Evolutionary conservation across 805 yeast species (phyloP).

Genomic region (Sugiyamaella smithiae): DNA sequence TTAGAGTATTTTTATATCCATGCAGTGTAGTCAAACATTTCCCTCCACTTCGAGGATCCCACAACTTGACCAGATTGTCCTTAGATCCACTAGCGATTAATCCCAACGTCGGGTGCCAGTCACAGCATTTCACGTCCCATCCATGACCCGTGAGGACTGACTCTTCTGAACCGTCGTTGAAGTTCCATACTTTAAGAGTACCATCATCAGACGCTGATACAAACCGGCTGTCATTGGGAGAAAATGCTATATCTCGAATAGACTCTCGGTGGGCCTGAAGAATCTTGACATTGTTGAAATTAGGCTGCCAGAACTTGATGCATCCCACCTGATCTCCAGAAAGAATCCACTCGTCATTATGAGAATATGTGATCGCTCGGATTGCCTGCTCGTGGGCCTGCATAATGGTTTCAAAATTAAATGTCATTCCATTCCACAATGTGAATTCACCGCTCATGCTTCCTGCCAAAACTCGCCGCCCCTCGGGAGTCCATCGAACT

Average conservation of each 20-base stretch:
- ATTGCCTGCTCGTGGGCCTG: conserved; percentile 97
- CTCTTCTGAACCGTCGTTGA: conserved; percentile 86
- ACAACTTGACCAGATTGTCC: conserved; percentile 85
- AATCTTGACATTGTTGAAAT: conserved; percentile 82
- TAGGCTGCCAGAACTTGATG: conserved; percentile 96
- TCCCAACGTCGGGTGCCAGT: conserved; percentile 93
- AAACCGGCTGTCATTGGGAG: conserved; percentile 87
- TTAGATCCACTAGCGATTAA: conserved; percentile 90
- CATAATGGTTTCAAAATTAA: conserved; percentile 95
- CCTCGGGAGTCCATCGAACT: conserved; percentile 96
- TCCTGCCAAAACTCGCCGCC: conserved; percentile 83
- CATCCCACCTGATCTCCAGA: conserved; percentile 92
- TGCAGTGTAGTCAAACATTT: conserved; percentile 75
- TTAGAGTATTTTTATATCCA: conserved; percentile 93
- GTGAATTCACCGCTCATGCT: conserved; percentile 94
- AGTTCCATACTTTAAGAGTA: conserved; percentile 88
- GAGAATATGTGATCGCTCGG: conserved; percentile 73
- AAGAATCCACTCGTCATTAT: conserved; percentile 89
- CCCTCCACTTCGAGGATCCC: conserved; percentile 86
- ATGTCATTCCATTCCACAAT: conserved; percentile 93
- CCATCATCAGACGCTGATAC: conserved; percentile 95
- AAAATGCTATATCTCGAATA: conserved; percentile 80
- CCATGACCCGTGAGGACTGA: conserved; percentile 83
- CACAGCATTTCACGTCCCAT: conserved; percentile 97
- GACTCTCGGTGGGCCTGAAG: conserved; percentile 74